phyloP scores from a whole-genome alignment of 2,329 filamentous ascomycete species.

The Aspergillus persii region DNA sequence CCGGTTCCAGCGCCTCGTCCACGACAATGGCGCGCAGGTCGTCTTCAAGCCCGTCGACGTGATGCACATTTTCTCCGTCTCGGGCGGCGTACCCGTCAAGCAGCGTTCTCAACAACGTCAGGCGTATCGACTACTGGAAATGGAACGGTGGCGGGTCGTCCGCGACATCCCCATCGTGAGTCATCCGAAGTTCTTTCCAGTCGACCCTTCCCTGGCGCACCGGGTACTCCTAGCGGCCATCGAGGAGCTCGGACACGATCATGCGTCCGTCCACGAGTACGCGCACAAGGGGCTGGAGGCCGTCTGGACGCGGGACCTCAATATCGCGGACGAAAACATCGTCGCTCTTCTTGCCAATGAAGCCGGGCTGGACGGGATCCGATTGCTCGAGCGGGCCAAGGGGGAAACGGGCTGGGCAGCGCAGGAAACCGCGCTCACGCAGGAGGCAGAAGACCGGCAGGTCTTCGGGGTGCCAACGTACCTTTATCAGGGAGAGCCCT shows the following conservation, averaged over 20 bases:
- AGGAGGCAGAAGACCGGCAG: neutral
- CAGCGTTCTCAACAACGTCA: slow-evolving; percentile 30
- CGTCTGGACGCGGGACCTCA: neutral
- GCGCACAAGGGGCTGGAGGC: slow-evolving; percentile 12
- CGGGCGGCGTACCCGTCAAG: slow-evolving; percentile 33
- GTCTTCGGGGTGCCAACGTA: neutral
- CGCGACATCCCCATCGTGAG: slow-evolving; percentile 26
- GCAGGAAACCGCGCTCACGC: neutral
- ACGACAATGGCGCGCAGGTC: neutral
- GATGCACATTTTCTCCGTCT: slow-evolving; percentile 31
- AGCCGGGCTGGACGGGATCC: neutral
- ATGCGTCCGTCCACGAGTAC: slow-evolving; percentile 6
- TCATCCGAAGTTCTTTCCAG: slow-evolving; percentile 11
- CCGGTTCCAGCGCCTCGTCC: neutral
- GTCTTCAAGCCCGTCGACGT: slow-evolving; percentile 29
- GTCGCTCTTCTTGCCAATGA: neutral
- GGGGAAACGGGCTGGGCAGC: neutral
- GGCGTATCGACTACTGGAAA: slow-evolving; percentile 25
- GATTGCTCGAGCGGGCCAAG: neutral
- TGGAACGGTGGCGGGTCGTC: slow-evolving; percentile 25
- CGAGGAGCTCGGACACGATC: slow-evolving; percentile 4
- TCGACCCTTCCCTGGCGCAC: slow-evolving; percentile 32
- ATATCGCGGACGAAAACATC: neutral
- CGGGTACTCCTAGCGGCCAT: slow-evolving; percentile 24
- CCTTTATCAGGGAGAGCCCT: neutral